These are phyloP conservation scores for Pyrrhoderma lamaoense DNA, from an alignment of 1,284 basidiomycete species.

Conservation along the genomic window DNA sequence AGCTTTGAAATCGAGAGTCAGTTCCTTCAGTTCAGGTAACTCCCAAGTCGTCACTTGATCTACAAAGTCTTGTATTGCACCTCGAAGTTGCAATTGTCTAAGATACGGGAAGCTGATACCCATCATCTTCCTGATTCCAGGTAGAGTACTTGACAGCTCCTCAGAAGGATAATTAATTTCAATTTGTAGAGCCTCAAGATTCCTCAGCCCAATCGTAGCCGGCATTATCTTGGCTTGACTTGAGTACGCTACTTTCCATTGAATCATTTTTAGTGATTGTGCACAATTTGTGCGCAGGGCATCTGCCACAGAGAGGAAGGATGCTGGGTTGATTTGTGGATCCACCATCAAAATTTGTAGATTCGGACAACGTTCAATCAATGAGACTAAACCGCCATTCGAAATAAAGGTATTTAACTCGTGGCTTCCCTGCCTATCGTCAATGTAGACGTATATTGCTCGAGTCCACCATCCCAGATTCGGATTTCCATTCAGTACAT, in stretches of 20 bases:
- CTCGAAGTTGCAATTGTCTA: constrained; percentile 52
- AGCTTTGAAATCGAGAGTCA: constrained; percentile 46
- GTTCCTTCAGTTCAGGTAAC: constrained; percentile 46
- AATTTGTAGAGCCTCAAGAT: constrained; percentile 46
- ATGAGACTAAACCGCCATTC: not conserved
- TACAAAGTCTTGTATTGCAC: constrained; percentile 52
- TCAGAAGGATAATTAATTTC: constrained; percentile 36
- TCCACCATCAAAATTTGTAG: constrained; percentile 63
- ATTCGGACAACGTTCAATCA: constrained; percentile 42
- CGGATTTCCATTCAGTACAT: constrained; percentile 41
- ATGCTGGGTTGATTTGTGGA: constrained; percentile 36
- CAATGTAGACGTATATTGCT: constrained; percentile 44
- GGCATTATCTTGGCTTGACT: constrained; percentile 57
- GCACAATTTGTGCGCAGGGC: constrained; percentile 44
- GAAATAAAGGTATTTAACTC: constrained; percentile 5
- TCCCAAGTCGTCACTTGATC: constrained; percentile 62
- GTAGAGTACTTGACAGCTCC: constrained; percentile 21
- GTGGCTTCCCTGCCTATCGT: constrained; percentile 8
- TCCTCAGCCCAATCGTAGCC: constrained; percentile 52
- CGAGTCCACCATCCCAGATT: constrained; percentile 58
- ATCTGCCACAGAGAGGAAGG: constrained; percentile 56
- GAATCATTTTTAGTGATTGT: constrained; percentile 46
- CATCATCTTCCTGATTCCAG: constrained; percentile 27
- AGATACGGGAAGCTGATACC: constrained; percentile 48
- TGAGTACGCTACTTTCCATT: constrained; percentile 48